phyloP scores from a whole-genome alignment of 1,284 basidiomycete species.

The Leccinum insolens region DNA sequence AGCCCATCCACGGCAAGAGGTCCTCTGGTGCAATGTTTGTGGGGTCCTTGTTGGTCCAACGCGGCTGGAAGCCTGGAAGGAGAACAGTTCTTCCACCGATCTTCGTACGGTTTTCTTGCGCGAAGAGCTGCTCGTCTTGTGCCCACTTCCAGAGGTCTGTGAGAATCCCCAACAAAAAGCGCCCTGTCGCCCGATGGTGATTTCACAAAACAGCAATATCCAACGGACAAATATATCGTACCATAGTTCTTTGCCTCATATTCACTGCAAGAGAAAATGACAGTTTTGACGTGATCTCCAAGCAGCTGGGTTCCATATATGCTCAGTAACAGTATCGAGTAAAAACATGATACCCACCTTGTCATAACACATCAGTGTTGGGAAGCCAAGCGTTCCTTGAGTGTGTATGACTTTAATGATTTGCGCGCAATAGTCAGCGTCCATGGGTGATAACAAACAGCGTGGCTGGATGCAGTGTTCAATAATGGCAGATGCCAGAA shows the following conservation, averaged over 20 bases:
- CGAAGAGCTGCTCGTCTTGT: constrained; percentile 64
- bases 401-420: constrained; percentile 89
- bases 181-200: constrained; percentile 49
- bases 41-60: constrained; percentile 49
- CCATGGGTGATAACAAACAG: constrained; percentile 90
- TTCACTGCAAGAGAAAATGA: constrained; percentile 93
- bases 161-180: constrained; percentile 82
- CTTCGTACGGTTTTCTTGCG: constrained; percentile 69
- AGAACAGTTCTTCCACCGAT: constrained; percentile 62
- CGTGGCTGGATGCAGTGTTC: constrained; percentile 95
- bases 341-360: constrained; percentile 51
- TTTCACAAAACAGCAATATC: constrained; percentile 2
- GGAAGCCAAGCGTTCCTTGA: constrained; percentile 86
- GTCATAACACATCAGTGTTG: constrained; percentile 86
- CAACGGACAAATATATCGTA: constrained; percentile 34
- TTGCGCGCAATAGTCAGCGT: constrained; percentile 92
- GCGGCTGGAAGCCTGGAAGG: constrained; percentile 67
- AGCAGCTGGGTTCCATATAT: constrained; percentile 57
- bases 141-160: constrained; percentile 80
- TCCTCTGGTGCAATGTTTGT: constrained; percentile 49
- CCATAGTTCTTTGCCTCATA: constrained; percentile 96
- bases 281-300: constrained; percentile 79
- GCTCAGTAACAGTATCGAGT: constrained; percentile 12
- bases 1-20: constrained; percentile 70
- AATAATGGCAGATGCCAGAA: constrained; percentile 64